Percentiles rank a stretch among this genome's conserved stretches.
phyloP scores from a whole-genome alignment of 2,329 filamentous ascomycete genomes.

The Fusarium sp. region DNA sequence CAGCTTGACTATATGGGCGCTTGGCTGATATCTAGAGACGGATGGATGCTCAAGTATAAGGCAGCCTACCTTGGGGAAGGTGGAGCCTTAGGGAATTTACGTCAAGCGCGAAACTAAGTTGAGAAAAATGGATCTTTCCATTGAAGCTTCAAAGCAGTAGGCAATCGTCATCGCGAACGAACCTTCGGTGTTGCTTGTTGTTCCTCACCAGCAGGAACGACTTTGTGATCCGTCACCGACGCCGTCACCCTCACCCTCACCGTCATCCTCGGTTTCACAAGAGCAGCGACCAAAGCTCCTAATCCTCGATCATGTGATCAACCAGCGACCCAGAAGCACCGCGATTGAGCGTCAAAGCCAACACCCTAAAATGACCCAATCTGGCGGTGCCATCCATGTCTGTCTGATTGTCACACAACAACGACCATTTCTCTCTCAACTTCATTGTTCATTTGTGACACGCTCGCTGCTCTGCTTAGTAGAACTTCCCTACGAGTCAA shows the following conservation, averaged over 20 bases:
- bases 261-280: conserved; percentile 32
- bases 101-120: conserved; percentile 25
- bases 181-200: conserved; percentile 11
- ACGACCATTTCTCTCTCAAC: conserved; percentile 7
- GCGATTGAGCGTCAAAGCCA: conserved; percentile 14
- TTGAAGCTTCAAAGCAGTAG: conserved; percentile 8
- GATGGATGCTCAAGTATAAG: conserved; percentile 3
- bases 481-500: conserved; percentile 6
- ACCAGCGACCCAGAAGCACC: conserved; percentile 15
- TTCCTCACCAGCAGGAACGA: conserved; percentile 15
- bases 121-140: conserved; percentile 11
- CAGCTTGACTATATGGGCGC: conserved; percentile 8
- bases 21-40: neutral
- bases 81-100: conserved; percentile 21
- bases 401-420: conserved; percentile 37
- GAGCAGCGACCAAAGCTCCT: conserved; percentile 22
- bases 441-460: conserved; percentile 18
- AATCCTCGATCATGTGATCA: conserved; percentile 45
- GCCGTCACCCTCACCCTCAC: neutral
- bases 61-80: conserved; percentile 5
- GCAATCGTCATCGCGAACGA: conserved; percentile 18
- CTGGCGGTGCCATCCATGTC: conserved; percentile 34
- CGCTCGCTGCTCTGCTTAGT: conserved; percentile 7
- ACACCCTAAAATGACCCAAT: conserved; percentile 34
- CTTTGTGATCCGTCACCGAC: conserved; percentile 35